Evolutionary conservation across 129 eudicot species (phyloP).

Genomic region (sunflower (Helianthus annuus)): DNA sequence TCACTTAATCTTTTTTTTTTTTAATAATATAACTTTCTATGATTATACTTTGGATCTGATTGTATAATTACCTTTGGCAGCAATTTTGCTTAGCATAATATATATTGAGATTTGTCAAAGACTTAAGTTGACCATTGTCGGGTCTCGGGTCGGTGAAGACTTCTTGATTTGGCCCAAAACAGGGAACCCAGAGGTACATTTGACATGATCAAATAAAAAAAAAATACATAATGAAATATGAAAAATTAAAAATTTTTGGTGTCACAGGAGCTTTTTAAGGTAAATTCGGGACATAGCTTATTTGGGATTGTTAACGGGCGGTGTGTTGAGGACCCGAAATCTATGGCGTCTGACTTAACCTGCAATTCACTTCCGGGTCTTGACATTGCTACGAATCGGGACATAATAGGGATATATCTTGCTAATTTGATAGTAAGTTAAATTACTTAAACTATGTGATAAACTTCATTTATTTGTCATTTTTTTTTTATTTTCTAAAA

Average conservation of each 20-base stretch:
- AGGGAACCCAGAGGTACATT: slow-evolving; percentile 75
- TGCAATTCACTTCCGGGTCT: slow-evolving; percentile 70
- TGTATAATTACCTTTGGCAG: slow-evolving; percentile 43
- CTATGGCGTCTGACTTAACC: slow-evolving; percentile 79
- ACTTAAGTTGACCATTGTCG: slow-evolving; percentile 77
- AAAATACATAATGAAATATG: not conserved
- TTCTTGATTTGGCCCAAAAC: slow-evolving; percentile 86
- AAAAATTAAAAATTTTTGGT: slow-evolving; percentile 2
- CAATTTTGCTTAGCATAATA: slow-evolving; percentile 81
- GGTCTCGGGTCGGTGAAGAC: slow-evolving; percentile 90
- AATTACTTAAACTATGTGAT: not conserved
- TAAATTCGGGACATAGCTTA: slow-evolving; percentile 79
- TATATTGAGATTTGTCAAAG: slow-evolving; percentile 91
- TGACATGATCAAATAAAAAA: not conserved
- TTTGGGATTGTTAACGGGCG: slow-evolving; percentile 86
- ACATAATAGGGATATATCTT: slow-evolving; percentile 81
- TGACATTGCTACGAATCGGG: slow-evolving; percentile 83
- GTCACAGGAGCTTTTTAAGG: slow-evolving; percentile 82
- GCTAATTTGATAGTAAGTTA: slow-evolving; percentile 82
- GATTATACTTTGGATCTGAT: slow-evolving; percentile 22
- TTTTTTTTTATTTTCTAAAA: slow-evolving; percentile 6
- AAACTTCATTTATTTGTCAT: not conserved
- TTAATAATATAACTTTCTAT: not conserved
- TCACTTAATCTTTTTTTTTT: slow-evolving; percentile 6
- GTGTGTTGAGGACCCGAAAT: slow-evolving; percentile 86